Percentiles rank a stretch among this genome's conserved stretches.
Evolutionary conservation across 768 basidiomycete species (phyloP).

Genomic region (Pleurotus cornucopiae): DNA sequence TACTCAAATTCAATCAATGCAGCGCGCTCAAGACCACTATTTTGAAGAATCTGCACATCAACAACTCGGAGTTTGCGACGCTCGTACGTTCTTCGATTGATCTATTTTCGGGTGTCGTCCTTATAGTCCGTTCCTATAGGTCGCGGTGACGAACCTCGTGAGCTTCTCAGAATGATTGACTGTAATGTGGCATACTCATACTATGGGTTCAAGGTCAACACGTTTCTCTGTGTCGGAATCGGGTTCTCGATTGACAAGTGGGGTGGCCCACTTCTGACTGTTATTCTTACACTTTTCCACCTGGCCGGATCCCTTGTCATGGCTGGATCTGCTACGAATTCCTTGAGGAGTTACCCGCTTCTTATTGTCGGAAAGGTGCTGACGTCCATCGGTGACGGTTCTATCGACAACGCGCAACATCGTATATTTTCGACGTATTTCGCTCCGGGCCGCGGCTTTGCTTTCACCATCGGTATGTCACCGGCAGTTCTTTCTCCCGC

Average conservation of each 20-base stretch:
- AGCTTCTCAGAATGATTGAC: neutral
- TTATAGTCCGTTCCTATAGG: constrained; percentile 15
- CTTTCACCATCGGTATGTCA: constrained; percentile 28
- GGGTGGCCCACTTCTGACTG: constrained; percentile 32
- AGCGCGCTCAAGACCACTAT: constrained; percentile 39
- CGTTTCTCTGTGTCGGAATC: constrained; percentile 34
- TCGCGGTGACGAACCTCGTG: constrained; percentile 33
- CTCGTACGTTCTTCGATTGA: constrained; percentile 19
- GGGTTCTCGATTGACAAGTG: constrained; percentile 38
- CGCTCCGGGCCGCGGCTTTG: constrained; percentile 36
- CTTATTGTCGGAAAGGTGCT: constrained; percentile 36
- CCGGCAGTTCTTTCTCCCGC: constrained; percentile 1
- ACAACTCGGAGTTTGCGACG: constrained; percentile 40
- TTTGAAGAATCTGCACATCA: constrained; percentile 35
- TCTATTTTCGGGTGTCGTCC: neutral
- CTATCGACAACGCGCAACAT: constrained; percentile 39
- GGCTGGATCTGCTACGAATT: constrained; percentile 33
- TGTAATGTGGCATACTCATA: neutral
- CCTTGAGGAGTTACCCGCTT: constrained; percentile 33
- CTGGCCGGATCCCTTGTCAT: constrained; percentile 30
- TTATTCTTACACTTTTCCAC: constrained; percentile 32
- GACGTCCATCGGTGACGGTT: constrained; percentile 35
- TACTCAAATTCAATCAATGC: neutral
- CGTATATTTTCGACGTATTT: constrained; percentile 41
- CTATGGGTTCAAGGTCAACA: constrained; percentile 27